A percentile compares a stretch with the other conserved stretches of the same genome.
Evolutionary conservation across 2,329 filamentous ascomycete species (phyloP).

Genomic region (Penicillium expansum): DNA sequence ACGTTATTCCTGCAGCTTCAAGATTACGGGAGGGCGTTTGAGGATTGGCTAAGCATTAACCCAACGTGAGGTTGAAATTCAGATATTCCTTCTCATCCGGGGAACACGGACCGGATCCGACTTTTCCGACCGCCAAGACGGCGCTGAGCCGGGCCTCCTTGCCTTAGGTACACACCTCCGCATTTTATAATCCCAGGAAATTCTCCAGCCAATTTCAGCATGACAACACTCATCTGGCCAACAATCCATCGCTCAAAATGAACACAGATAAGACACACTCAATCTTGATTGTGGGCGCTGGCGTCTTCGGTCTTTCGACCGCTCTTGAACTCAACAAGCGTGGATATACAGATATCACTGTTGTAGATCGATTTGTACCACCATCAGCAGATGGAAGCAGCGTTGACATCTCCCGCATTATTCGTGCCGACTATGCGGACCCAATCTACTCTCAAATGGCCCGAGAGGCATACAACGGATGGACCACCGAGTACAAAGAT

Average conservation of each 20-base stretch:
- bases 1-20: constrained; percentile 35
- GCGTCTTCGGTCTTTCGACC: constrained; percentile 18
- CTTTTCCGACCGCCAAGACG: constrained; percentile 19
- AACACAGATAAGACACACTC: constrained; percentile 34
- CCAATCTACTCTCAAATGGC: constrained; percentile 70
- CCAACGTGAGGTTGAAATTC: constrained; percentile 7
- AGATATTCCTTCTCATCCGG: neutral
- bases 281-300: constrained; percentile 55
- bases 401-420: constrained; percentile 58
- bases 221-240: neutral
- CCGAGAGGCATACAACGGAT: constrained; percentile 66
- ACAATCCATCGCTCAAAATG: constrained; percentile 16
- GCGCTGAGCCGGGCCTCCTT: constrained; percentile 6
- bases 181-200: neutral
- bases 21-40: constrained; percentile 38
- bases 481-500: constrained; percentile 46
- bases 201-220: neutral
- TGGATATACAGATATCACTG: constrained; percentile 50
- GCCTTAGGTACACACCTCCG: neutral
- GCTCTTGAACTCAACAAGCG: constrained; percentile 66
- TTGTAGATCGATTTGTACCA: constrained; percentile 55
- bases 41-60: constrained; percentile 34
- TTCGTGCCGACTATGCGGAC: constrained; percentile 73
- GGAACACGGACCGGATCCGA: constrained; percentile 20
- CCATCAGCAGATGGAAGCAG: constrained; percentile 54